Evolutionary conservation across 768 basidiomycete species (phyloP).

Genomic region (Scleroderma bovista): DNA sequence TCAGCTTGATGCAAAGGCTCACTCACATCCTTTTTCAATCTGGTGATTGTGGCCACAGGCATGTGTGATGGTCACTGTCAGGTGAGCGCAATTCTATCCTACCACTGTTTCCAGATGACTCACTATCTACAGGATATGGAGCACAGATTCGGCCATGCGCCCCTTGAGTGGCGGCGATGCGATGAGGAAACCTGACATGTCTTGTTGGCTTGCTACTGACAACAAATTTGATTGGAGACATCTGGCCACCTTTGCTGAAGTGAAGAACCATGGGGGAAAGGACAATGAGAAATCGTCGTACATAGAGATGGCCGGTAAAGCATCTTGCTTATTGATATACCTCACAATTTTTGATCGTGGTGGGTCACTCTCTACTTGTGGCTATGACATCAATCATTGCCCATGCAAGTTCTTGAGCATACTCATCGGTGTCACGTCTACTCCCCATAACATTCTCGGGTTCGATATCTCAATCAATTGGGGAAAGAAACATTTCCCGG

Average conservation of each 20-base stretch:
- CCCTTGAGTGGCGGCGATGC: background rate
- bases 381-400: background rate
- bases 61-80: background rate
- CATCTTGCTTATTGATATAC: background rate
- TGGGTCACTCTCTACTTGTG: background rate
- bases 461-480: background rate
- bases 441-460: background rate
- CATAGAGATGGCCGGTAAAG: background rate
- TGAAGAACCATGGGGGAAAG: background rate
- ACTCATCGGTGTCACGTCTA: background rate
- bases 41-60: background rate
- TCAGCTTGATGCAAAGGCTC: background rate
- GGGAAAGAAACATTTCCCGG: background rate
- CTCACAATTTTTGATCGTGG: background rate
- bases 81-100: background rate
- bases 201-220: background rate
- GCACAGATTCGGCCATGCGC: background rate
- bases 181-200: background rate
- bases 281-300: background rate
- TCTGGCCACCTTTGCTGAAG: background rate
- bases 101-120: background rate
- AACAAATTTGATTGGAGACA: background rate
- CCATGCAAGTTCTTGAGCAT: background rate
- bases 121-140: background rate
- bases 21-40: background rate